Base-by-base conservation (phyloP, 352 stramenopile species). In the Globisporangium spiculum region DNA sequence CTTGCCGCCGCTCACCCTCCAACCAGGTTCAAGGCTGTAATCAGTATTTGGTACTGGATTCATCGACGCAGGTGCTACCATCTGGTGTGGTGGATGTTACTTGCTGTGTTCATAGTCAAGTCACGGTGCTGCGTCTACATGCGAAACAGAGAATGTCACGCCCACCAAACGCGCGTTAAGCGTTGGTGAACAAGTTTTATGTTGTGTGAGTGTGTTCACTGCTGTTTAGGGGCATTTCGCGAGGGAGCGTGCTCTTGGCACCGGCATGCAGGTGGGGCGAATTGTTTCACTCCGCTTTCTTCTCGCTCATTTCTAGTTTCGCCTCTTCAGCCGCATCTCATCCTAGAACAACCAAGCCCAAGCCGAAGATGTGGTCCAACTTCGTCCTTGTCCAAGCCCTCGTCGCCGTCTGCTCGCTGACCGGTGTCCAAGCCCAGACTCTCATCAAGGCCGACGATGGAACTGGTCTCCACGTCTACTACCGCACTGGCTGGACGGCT, bases 401-500 rank as follows among this genome's bases (percentile, higher is more conserved):
- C 20, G 3, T 77, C 44, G 24, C 60, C 20, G 50, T 46, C 18
- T 60, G 72, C 56, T 58, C 69, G 55, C 32, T 79, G 16, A 48
- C 53, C 16, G 55, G 50, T 1, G 52, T 38, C 50, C 70, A 74
- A 32, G 74, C 71, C 0, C 77, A 88, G 60, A 83, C 76, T 10
- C 68, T 84, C 16, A 63, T 77, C 54, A 78, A 75, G 64, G 18
- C 62, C 1, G 69, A 67, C 26, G 77, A 85, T 26, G 77, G 79
- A 55, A 78, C 70, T 0, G 78, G 79, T 1, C 55, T 84, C 36
- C 73, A 84, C 63, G 56, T 89, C 34, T 84, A 76, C 75, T 87
- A 76, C 59, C 79, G 76, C 12, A 79, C 79, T 2, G 72, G 67
- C 3, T 89, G 81, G 81, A 72, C 78, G 8, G 30, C 70, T 0